Percentiles rank a stretch among this genome's conserved stretches.
These are phyloP conservation scores for Nicotiana sylvestris DNA, from an alignment of 257 asterid genomes.

Conservation along the genomic window DNA sequence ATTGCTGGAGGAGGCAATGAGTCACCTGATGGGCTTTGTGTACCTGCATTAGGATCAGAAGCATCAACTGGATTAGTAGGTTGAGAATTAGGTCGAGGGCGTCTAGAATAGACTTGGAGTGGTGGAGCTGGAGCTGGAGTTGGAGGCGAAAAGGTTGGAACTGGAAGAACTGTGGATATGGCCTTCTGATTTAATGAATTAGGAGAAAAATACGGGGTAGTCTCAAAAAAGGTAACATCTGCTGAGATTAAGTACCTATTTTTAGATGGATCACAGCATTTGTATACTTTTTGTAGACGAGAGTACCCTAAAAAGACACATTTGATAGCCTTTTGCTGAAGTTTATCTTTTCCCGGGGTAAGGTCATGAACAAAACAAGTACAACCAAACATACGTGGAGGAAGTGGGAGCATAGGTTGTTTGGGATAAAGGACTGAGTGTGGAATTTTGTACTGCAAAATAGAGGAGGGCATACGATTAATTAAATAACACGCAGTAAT, in stretches of 20 bases:
- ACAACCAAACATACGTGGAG: background rate
- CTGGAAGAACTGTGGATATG: no score
- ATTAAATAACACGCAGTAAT: background rate
- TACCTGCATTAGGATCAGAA: no score
- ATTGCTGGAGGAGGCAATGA: no score
- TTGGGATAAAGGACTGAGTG: background rate
- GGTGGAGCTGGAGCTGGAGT: no score
- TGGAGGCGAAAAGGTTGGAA: no score
- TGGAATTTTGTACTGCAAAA: background rate
- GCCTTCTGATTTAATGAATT: background rate
- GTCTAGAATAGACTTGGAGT: no score
- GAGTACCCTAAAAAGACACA: background rate
- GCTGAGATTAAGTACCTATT: background rate
- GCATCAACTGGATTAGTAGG: no score
- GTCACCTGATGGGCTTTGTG: no score
- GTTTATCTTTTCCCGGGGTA: background rate
- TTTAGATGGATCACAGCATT: background rate
- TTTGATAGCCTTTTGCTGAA: background rate
- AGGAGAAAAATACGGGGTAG: background rate
- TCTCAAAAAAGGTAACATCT: conserved; percentile 14
- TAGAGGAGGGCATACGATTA: background rate
- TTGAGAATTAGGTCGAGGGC: no score
- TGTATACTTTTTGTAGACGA: background rate
- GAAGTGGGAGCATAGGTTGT: background rate
- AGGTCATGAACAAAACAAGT: background rate